A percentile compares a stretch with the other conserved stretches of the same genome.
These are phyloP conservation scores for Aspergillus pseudoglaucus DNA, from an alignment of 2,329 filamentous ascomycete genomes.

Conservation along the genomic window DNA sequence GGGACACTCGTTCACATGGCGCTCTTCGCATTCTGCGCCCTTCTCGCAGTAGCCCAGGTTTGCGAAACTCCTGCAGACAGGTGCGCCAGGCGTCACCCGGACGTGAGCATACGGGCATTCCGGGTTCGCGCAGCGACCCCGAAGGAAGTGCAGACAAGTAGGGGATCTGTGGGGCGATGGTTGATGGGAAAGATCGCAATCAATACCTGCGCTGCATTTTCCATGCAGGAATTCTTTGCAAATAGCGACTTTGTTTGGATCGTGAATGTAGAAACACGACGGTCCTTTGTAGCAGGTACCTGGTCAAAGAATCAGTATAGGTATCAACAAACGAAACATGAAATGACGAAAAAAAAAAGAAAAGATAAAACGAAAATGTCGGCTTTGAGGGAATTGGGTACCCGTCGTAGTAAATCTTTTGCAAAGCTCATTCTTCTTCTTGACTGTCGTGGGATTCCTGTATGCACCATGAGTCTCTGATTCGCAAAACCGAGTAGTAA, in stretches of 20 bases:
- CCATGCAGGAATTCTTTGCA: slow-evolving; percentile 83
- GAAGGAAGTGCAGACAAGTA: slow-evolving; percentile 81
- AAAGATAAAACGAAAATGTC: slow-evolving; percentile 1
- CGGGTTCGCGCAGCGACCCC: slow-evolving; percentile 80
- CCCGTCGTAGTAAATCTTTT: slow-evolving; percentile 55
- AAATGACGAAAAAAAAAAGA: slow-evolving; percentile 10
- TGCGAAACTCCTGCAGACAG: slow-evolving; percentile 78
- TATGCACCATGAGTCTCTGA: slow-evolving; percentile 11
- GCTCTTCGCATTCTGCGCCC: slow-evolving; percentile 67
- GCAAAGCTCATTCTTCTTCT: slow-evolving; percentile 68
- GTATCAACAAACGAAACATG: slow-evolving; percentile 23
- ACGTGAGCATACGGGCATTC: slow-evolving; percentile 84
- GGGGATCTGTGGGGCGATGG: slow-evolving; percentile 76
- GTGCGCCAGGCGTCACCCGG: slow-evolving; percentile 66
- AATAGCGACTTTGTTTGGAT: slow-evolving; percentile 77
- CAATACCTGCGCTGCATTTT: slow-evolving; percentile 66
- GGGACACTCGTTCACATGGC: slow-evolving; percentile 89
- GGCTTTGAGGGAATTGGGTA: slow-evolving; percentile 34
- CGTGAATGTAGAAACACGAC: slow-evolving; percentile 73
- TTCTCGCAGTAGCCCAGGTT: slow-evolving; percentile 82
- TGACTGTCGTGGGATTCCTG: slow-evolving; percentile 44
- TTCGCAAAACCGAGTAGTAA: slow-evolving; percentile 13
- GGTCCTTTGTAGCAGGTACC: slow-evolving; percentile 81
- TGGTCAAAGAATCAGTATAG: slow-evolving; percentile 49
- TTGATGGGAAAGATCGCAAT: slow-evolving; percentile 88